These are phyloP conservation scores for Mycena citricolor DNA, from an alignment of 1,284 basidiomycete genomes.

Conservation along the genomic window DNA sequence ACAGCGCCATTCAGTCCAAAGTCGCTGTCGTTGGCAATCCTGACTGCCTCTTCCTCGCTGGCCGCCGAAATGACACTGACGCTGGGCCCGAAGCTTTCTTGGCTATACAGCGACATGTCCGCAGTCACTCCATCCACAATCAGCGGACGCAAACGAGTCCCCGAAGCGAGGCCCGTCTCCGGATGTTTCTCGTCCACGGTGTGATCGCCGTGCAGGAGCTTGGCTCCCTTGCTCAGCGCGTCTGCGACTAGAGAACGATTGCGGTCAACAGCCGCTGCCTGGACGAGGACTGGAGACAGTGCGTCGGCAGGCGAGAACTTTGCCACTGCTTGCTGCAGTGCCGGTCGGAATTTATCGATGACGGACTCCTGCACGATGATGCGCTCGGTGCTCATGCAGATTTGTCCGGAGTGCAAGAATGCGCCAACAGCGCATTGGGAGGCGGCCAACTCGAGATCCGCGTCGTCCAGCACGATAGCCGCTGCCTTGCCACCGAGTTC, in stretches of 20 bases:
- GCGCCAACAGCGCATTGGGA: constrained; percentile 46
- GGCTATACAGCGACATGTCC: constrained; percentile 15
- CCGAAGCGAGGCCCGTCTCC: constrained; percentile 11
- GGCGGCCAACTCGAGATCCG: constrained; percentile 50
- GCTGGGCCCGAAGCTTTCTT: constrained; percentile 32
- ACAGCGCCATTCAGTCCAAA: constrained; percentile 44
- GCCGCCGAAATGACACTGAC: constrained; percentile 38
- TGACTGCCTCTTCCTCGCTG: constrained; percentile 38
- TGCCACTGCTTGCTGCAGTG: constrained; percentile 26
- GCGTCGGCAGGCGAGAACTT: constrained; percentile 29
- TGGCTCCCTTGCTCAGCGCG: constrained; percentile 43
- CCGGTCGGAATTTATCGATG: constrained; percentile 29
- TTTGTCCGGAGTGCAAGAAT: constrained; percentile 51
- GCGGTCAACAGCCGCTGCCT: constrained; percentile 36
- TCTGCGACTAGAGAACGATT: constrained; percentile 42
- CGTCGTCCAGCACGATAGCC: constrained; percentile 52
- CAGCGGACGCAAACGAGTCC: constrained; percentile 16
- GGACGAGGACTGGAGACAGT: constrained; percentile 34
- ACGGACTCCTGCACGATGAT: constrained; percentile 43
- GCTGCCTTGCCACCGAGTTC: constrained; percentile 68
- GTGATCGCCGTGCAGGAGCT: constrained; percentile 38
- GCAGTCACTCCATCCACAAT: constrained; percentile 19
- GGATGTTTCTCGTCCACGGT: constrained; percentile 26
- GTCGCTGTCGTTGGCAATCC: constrained; percentile 41
- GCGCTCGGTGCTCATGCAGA: constrained; percentile 59